These are phyloP conservation scores for Neopestalotiopsis sp. DNA, from an alignment of 2,329 filamentous ascomycete genomes.

Conservation along the genomic window DNA sequence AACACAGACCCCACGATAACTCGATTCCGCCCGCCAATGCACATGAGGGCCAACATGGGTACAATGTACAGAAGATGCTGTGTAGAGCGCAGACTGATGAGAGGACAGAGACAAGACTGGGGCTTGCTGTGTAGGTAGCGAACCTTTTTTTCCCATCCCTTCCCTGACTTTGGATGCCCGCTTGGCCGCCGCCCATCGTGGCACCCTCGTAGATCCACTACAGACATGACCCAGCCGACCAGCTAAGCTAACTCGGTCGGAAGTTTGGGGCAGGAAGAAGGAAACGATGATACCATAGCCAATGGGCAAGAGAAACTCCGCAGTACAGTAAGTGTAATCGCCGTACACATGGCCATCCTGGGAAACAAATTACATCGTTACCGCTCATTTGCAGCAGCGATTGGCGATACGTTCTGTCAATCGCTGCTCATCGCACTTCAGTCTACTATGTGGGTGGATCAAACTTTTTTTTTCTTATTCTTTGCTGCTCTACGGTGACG, in stretches of 20 bases:
- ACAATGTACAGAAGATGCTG: not conserved
- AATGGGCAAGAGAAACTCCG: not conserved
- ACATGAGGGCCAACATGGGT: not conserved
- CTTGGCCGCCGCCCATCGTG: slow-evolving; percentile 1
- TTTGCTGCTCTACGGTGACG: slow-evolving; percentile 4
- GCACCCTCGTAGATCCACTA: slow-evolving; percentile 9
- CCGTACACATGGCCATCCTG: not conserved
- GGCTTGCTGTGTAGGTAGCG: not conserved
- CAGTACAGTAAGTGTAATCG: not conserved
- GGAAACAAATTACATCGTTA: not conserved
- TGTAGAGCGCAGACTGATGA: too few species aligned
- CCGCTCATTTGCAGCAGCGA: not conserved
- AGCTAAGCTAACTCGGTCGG: not conserved
- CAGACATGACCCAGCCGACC: not conserved
- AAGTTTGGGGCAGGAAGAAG: not conserved
- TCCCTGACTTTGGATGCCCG: not conserved
- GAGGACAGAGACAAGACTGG: not conserved
- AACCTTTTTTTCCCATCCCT: not conserved
- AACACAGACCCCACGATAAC: slow-evolving; percentile 10
- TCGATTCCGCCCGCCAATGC: not conserved
- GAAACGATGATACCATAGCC: not conserved
- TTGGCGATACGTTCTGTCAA: slow-evolving; percentile 12
- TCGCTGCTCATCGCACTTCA: slow-evolving; percentile 11
- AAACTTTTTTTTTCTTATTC: not conserved
- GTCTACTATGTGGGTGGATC: not conserved